A percentile compares a stretch with the other conserved stretches of the same genome.
These are phyloP conservation scores for Eucalyptus fibrosa DNA, from an alignment of 345 rosid genomes.

Conservation along the genomic window DNA sequence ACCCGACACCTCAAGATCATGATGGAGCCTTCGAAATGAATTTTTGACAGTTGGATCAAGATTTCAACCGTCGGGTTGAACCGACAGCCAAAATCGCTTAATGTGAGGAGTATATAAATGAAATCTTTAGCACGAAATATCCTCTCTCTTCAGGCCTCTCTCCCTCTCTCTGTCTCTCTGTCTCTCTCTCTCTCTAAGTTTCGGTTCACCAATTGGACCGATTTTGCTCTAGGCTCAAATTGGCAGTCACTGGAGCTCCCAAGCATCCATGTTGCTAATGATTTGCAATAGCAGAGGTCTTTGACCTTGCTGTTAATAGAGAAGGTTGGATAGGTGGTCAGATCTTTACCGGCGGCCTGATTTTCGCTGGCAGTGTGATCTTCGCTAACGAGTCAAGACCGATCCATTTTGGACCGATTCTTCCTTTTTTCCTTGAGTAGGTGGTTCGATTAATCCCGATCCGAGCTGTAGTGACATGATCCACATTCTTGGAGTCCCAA, in stretches of 20 bases:
- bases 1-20: rapidly evolving
- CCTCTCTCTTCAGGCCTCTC: too few relatives aligned
- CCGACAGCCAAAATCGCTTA: rapidly evolving
- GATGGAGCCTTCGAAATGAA: too few relatives aligned
- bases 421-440: too few relatives aligned
- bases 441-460: rapidly evolving
- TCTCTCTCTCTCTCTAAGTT: too few relatives aligned
- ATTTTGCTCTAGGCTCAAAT: rapidly evolving
- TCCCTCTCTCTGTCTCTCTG: too few relatives aligned
- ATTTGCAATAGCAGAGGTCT: rapidly evolving
- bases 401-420: too few relatives aligned
- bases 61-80: rapidly evolving
- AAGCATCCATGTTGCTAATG: too few relatives aligned
- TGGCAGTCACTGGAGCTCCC: rapidly evolving
- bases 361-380: rapidly evolving
- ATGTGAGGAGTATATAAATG: too few relatives aligned
- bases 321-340: rapidly evolving
- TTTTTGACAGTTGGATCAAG: rapidly evolving
- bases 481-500: too few relatives aligned
- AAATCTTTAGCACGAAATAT: too few relatives aligned
- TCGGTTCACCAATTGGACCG: rapidly evolving
- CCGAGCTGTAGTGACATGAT: rapidly evolving
- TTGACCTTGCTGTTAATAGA: too few relatives aligned
- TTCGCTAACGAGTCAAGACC: rapidly evolving
- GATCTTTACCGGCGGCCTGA: rapidly evolving